Percentiles rank a stretch among this genome's conserved stretches.
Conservation (phyloP, 805 yeast genomes). For the Candida peoriensis region DNA sequence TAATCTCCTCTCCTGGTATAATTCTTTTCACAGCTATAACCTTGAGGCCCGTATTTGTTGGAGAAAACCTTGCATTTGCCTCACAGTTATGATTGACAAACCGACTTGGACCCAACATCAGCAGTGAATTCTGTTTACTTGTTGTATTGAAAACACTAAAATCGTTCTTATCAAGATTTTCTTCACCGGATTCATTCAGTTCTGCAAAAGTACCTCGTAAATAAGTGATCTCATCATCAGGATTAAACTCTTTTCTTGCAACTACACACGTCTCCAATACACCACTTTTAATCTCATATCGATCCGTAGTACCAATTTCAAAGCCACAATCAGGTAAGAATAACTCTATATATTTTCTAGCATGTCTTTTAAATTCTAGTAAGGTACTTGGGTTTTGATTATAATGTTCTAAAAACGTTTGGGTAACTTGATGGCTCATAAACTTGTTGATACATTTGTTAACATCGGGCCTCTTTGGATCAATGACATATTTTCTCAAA, state of each 20-base stretch:
- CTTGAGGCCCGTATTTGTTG: constrained; percentile 26
- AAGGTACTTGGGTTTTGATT: constrained; percentile 15
- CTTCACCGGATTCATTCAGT: constrained; percentile 30
- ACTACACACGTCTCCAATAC: constrained; percentile 32
- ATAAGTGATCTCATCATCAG: constrained; percentile 29
- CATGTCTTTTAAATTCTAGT: constrained; percentile 32
- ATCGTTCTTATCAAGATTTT: constrained; percentile 30
- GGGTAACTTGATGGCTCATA: constrained; percentile 20
- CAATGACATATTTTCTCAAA: constrained; percentile 11
- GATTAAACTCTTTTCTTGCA: constrained; percentile 26
- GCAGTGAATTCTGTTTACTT: constrained; percentile 24
- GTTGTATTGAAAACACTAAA: constrained; percentile 38
- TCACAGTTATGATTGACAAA: constrained; percentile 45
- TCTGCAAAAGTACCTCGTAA: constrained; percentile 34
- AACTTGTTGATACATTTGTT: constrained; percentile 24
- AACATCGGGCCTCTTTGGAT: constrained; percentile 9
- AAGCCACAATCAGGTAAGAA: constrained; percentile 35
- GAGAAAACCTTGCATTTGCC: constrained; percentile 35
- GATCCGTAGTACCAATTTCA: constrained; percentile 37
- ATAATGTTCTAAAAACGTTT: constrained; percentile 22
- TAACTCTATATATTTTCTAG: constrained; percentile 30
- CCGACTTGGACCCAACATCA: constrained; percentile 45
- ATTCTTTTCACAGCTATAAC: constrained; percentile 31
- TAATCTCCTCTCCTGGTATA: constrained; percentile 40
- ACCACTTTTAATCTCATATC: constrained; percentile 25